Conservation (phyloP, 805 yeast species). For the Pichia kluyveri region DNA sequence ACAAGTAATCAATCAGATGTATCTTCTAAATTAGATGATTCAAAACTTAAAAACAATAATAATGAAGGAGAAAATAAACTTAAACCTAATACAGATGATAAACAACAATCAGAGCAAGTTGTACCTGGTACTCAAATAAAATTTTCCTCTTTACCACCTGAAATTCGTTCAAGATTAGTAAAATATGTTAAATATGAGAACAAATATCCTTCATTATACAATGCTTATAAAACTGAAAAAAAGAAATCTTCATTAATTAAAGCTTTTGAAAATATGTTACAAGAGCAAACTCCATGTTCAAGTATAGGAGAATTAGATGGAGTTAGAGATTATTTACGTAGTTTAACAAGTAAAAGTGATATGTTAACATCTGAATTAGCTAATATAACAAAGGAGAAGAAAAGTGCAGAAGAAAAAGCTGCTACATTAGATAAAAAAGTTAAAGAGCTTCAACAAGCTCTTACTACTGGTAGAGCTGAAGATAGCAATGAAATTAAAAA, state of each 20-base stretch:
- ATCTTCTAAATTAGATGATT: background rate
- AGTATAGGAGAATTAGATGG: slow-evolving; percentile 64
- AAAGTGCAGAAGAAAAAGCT: slow-evolving; percentile 10
- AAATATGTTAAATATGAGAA: slow-evolving; percentile 84
- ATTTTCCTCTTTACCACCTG: slow-evolving; percentile 40
- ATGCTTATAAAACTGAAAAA: slow-evolving; percentile 81
- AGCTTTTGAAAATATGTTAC: slow-evolving; percentile 57
- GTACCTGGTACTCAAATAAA: slow-evolving; percentile 25
- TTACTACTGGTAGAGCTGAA: slow-evolving; percentile 25
- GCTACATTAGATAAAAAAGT: slow-evolving; percentile 8
- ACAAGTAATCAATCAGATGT: too few species aligned
- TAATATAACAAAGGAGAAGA: slow-evolving; percentile 26
- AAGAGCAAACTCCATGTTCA: slow-evolving; percentile 75
- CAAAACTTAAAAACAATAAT: background rate
- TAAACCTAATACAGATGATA: background rate
- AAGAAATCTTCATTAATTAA: slow-evolving; percentile 49
- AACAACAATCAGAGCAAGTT: background rate
- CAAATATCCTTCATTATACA: slow-evolving; percentile 75
- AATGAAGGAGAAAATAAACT: background rate
- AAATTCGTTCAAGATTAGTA: slow-evolving; percentile 50
- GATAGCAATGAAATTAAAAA: slow-evolving; percentile 10
- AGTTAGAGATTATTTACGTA: slow-evolving; percentile 59
- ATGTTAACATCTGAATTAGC: slow-evolving; percentile 61
- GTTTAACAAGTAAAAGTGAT: slow-evolving; percentile 49
- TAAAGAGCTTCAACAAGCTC: slow-evolving; percentile 8